Evolutionary conservation across 169 alveolate species (phyloP), one percentile per base, ranked within the genome.

Genomic region (Theileria parva): DNA sequence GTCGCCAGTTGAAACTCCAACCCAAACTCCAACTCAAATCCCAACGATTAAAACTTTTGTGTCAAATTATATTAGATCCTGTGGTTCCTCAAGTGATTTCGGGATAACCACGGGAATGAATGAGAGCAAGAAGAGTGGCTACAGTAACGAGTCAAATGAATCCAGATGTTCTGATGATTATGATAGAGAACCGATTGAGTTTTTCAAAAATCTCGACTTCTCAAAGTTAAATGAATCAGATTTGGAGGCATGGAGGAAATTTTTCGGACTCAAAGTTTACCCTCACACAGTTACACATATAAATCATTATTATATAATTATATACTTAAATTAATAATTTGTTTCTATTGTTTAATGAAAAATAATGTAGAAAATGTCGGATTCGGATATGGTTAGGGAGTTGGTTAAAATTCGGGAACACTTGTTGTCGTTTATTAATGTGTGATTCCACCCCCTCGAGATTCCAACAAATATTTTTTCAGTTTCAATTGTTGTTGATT

Each of bases 221-320:
- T 28, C 69, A 9, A 39, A 53, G 11, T 32, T 76, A 5, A 27
- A 85, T 15, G 69, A 83, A 63, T 5, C 39, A 9, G 66, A 75
- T 37, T 37, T 83, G 73, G 39, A 23, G 8, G 67, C 34, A 32
- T 76, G 79, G 85, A 75, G 74, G 15, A 27, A 51, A 13, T 83
- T 83, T 55, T 83, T 83, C 77, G 89, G 89, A n/a, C 25, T 83
- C 21, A 83, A 83, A 85, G 89, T 83, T 70, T 32, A 60, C 68
- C 12, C 12, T 60, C 8, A 60, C 19, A 60, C n/a, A 28, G 68
- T 60, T 60, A 28, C 19, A 44, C 8, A 44, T 44, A 44, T 44
- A 44, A 44, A 11, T 44, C 1, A 44, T 44, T 11, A 44, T 44
- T 44, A 44, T 44, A 1, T 44, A 44, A 44, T 11, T 44, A 44